Evolutionary conservation across 2,329 filamentous ascomycete species (phyloP), one percentile per base, ranked within the genome.

Genomic region (Aspergillus intermedius): DNA sequence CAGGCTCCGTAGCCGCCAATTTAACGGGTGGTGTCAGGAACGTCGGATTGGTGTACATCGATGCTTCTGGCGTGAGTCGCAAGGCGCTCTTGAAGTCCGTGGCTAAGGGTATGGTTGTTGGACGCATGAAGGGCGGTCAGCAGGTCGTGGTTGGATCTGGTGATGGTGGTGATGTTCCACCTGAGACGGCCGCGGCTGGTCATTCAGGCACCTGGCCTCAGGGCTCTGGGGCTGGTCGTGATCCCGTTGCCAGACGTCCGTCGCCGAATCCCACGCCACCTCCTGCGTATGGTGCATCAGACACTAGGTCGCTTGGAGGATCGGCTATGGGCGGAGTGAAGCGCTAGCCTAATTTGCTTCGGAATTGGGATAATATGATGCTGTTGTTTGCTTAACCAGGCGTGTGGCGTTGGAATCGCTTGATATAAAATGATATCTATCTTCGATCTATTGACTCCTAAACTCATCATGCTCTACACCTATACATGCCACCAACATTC

Each of bases 1-100:
- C 93, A 0, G 88, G 90, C 13, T 78, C 84, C 32, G 76, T 97
- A 13, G 85, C 89, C 2, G 77, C 78, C 39, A 78, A 87, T 46
- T 70, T 98, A 17, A 87, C 89, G 1, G 85, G 88, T 4, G 91
- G 91, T 21, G 84, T 96, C 61, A 95, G 93, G 77, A 98, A 97
- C 57, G 93, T 97, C 6, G 93, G 91, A 5, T 77, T 98, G 23
- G 93, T 98, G 28, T 98, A 98, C 65, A 95, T 98, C 52, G 93
- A 98, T 60, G 91, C 94, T 1, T 86, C 91, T 0, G 93, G 93
- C 32, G 93, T 98, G 1, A 95, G 88, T 48, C 79, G 93, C 39
- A 82, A 84, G 52, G 93, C 93, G 0, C 82, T 98, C 40, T 80
- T 98, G 64, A 98, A 96, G 76, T 88, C 86, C 39, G 93, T 97